Conservation (phyloP, 192 early-diverging fungal genomes). For the Neocallimastix lanati region DNA sequence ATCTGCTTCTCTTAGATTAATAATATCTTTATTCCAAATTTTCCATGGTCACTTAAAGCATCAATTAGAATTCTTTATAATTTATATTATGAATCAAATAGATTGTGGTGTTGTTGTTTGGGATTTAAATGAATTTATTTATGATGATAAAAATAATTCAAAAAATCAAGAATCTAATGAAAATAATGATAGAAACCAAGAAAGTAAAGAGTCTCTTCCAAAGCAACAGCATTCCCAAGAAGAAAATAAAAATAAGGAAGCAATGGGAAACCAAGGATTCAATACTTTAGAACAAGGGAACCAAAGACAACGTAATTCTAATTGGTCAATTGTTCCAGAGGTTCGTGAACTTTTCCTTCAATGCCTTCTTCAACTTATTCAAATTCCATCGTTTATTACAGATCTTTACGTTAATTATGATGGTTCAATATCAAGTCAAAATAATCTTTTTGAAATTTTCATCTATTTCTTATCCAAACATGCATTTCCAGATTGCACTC, state of each 20-base stretch:
- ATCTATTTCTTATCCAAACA: conserved; percentile 51
- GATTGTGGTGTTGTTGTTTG: conserved; percentile 24
- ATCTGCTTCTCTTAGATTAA: conserved; percentile 36
- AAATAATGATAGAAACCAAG: background rate
- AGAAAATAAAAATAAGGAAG: background rate
- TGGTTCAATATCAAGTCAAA: conserved; percentile 51
- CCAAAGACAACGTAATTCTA: background rate
- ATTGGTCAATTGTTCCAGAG: conserved; percentile 41
- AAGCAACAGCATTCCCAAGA: background rate
- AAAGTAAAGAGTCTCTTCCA: background rate
- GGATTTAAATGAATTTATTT: conserved; percentile 23
- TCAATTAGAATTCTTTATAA: conserved; percentile 59
- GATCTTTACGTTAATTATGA: conserved; percentile 94
- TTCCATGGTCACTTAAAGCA: conserved; percentile 45
- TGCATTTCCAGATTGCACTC: conserved; percentile 58
- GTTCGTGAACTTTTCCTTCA: conserved; percentile 59
- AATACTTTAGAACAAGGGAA: conserved; percentile 2
- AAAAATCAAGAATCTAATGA: background rate
- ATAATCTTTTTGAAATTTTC: conserved; percentile 76
- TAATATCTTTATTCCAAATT: conserved; percentile 54
- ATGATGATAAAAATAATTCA: background rate
- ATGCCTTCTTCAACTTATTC: conserved; percentile 24
- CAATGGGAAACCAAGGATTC: conserved; percentile 1
- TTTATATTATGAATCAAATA: conserved; percentile 21
- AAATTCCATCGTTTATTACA: conserved; percentile 53